A percentile compares a stretch with the other conserved stretches of the same genome.
These are phyloP conservation scores for Nidularia pulvinata DNA, from an alignment of 768 basidiomycete genomes.

Conservation along the genomic window DNA sequence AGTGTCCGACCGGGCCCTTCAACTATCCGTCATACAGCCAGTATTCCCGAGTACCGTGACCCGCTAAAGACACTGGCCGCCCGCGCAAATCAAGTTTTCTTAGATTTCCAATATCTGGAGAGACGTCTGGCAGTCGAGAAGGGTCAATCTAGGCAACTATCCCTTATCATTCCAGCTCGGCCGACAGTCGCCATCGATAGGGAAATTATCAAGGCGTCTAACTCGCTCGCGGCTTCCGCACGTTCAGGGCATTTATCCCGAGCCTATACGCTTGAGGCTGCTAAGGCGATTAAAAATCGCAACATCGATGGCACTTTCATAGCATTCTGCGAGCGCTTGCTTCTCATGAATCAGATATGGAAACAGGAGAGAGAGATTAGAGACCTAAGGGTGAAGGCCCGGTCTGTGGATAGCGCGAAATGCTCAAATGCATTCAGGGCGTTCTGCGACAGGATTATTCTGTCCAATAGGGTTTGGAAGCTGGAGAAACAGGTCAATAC, in stretches of 20 bases:
- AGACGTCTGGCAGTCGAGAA: slow-evolving; percentile 16
- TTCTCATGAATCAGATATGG: slow-evolving; percentile 36
- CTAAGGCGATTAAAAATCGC: not conserved
- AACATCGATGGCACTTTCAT: slow-evolving; percentile 20
- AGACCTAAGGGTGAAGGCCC: slow-evolving; percentile 19
- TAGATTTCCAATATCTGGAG: slow-evolving; percentile 24
- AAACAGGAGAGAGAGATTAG: slow-evolving; percentile 37
- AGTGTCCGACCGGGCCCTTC: not conserved
- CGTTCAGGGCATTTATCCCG: not conserved
- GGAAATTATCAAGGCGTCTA: too few relatives aligned
- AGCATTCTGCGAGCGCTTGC: slow-evolving; percentile 36
- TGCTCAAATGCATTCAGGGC: slow-evolving; percentile 28
- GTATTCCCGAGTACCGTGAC: not conserved
- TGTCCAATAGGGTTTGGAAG: slow-evolving; percentile 37
- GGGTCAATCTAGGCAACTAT: slow-evolving; percentile 9
- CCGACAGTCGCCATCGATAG: too few relatives aligned
- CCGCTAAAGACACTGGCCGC: slow-evolving; percentile 11
- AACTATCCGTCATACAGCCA: not conserved
- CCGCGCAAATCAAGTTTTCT: slow-evolving; percentile 20
- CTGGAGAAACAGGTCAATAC: slow-evolving; percentile 32
- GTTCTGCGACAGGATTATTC: slow-evolving; percentile 36
- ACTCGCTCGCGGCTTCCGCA: too few relatives aligned
- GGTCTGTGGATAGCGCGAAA: slow-evolving; percentile 16
- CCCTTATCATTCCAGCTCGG: too few relatives aligned
- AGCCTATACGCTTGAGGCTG: slow-evolving; percentile 1